Evolutionary conservation across 257 asterid species (phyloP).

Genomic region (Haberlea rhodopensis): DNA sequence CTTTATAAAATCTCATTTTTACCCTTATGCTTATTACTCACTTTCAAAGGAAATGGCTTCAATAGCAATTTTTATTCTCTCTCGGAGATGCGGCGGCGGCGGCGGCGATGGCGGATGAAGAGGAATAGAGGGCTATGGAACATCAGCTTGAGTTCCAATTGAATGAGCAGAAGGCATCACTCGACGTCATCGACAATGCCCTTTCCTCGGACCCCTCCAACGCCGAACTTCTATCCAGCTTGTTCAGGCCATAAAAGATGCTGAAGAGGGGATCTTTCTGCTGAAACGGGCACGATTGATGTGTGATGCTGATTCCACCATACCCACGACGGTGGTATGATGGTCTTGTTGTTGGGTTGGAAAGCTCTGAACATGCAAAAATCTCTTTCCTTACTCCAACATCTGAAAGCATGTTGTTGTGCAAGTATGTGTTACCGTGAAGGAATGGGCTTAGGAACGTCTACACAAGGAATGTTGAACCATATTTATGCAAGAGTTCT

Average conservation of each 20-base stretch:
- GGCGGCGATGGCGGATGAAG: constrained; percentile 83
- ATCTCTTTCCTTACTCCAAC: no score
- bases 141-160: constrained; percentile 69
- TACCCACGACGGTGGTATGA: constrained; percentile 83
- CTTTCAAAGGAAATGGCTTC: no score
- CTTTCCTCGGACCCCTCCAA: constrained; percentile 65
- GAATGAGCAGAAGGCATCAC: constrained; percentile 67
- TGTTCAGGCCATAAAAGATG: constrained; percentile 59
- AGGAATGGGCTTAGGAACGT: constrained; percentile 96
- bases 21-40: no score
- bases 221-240: constrained; percentile 71
- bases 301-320: constrained; percentile 78
- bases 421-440: constrained; percentile 95
- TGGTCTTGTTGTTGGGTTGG: constrained; percentile 66
- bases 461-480: no score
- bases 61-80: no score
- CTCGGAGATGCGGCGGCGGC: constrained; percentile 6
- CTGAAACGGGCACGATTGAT: constrained; percentile 74
- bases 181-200: constrained; percentile 60
- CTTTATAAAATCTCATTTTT: no score
- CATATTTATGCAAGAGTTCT: no score
- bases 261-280: no score
- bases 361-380: constrained; percentile 61
- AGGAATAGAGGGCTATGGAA: constrained; percentile 69
- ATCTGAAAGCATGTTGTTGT: constrained; percentile 89